These are phyloP conservation scores for Termitomyces sp. DNA, from an alignment of 768 basidiomycete genomes.

Conservation along the genomic window DNA sequence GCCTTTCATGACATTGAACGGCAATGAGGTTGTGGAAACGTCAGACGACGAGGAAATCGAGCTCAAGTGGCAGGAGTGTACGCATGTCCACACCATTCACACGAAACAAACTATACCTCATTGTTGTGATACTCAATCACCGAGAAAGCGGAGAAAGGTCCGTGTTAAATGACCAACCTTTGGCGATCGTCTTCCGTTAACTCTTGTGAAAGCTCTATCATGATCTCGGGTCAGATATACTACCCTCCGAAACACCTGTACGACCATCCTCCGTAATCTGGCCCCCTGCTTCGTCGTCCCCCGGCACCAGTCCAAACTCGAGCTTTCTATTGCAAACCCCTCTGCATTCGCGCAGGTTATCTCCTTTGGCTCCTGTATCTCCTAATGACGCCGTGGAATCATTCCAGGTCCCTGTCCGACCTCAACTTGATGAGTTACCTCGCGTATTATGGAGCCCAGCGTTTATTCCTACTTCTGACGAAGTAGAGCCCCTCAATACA, in stretches of 20 bases:
- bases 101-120: neutral
- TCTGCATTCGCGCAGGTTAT: neutral
- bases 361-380: neutral
- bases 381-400: neutral
- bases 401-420: neutral
- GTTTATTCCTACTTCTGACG: neutral
- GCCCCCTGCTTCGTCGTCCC: neutral
- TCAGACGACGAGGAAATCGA: slow-evolving; percentile 61
- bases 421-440: neutral
- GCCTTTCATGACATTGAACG: slow-evolving; percentile 19
- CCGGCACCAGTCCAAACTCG: slow-evolving; percentile 3
- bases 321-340: slow-evolving; percentile 3
- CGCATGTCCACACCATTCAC: neutral
- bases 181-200: neutral
- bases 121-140: slow-evolving; percentile 17
- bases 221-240: neutral
- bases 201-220: neutral
- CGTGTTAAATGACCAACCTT: neutral
- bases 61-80: slow-evolving; percentile 19
- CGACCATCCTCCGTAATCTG: neutral
- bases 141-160: slow-evolving; percentile 15
- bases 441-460: neutral
- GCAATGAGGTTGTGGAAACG: slow-evolving; percentile 52
- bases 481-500: neutral
- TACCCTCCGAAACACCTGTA: neutral